A percentile compares a stretch with the other conserved stretches of the same genome.
Evolutionary conservation across 257 asterid species (phyloP).

Genomic region (Ocimum tenuiflorum): DNA sequence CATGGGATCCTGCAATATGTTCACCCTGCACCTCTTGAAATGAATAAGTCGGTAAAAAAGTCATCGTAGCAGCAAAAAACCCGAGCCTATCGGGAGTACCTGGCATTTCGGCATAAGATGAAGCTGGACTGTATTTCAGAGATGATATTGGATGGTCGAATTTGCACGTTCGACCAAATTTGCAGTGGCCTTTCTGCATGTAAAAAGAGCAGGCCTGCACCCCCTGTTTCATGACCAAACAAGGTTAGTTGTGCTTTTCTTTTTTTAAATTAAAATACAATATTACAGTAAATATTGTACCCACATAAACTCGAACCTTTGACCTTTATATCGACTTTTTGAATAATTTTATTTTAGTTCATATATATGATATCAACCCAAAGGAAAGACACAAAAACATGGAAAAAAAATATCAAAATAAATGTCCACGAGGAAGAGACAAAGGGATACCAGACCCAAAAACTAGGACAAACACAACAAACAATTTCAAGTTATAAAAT

Average conservation of each 20-base stretch:
- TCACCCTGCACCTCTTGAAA: constrained; percentile 46
- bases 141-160: constrained; percentile 71
- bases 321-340: no score
- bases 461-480: neutral
- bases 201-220: constrained; percentile 76
- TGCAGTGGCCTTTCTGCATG: constrained; percentile 73
- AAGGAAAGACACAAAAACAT: no score
- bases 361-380: no score
- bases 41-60: constrained; percentile 31
- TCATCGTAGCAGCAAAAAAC: constrained; percentile 14
- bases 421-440: neutral
- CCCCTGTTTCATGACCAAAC: constrained; percentile 44
- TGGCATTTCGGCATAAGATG: constrained; percentile 57
- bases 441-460: no score
- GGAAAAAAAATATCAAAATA: neutral
- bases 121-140: constrained; percentile 35
- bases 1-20: constrained; percentile 27
- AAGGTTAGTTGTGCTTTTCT: neutral
- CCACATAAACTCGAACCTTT: no score
- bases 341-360: no score
- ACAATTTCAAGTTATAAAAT: neutral
- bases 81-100: constrained; percentile 31
- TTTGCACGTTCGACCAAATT: constrained; percentile 70
- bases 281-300: no score
- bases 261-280: no score